Conservation (phyloP, 2,329 filamentous ascomycete genomes). For the Colletotrichum filicis region DNA sequence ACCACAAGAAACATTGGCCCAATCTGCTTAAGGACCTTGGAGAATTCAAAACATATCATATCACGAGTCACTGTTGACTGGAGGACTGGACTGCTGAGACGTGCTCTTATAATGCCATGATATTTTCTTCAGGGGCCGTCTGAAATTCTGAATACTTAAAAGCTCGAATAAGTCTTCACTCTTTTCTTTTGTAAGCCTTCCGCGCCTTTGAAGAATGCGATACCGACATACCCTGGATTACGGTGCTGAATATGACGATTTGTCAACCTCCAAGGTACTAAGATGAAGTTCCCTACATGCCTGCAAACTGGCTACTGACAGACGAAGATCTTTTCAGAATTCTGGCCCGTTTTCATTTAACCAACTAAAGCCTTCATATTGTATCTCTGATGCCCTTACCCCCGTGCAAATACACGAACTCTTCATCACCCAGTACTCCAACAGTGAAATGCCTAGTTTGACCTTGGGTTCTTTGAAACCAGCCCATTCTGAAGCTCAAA, state of each 20-base stretch:
- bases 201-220: background rate
- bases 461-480: background rate
- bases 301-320: too few relatives aligned
- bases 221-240: background rate
- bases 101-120: background rate
- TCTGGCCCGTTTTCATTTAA: too few relatives aligned
- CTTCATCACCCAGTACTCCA: background rate
- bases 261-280: too few relatives aligned
- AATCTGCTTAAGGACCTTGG: background rate
- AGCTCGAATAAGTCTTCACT: background rate
- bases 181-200: background rate
- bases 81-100: background rate
- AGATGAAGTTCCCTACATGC: too few relatives aligned
- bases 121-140: background rate
- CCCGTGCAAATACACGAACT: background rate
- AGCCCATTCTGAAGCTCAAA: constrained; percentile 6
- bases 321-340: too few relatives aligned
- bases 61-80: background rate
- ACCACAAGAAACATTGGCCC: background rate
- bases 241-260: too few relatives aligned
- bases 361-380: too few relatives aligned
- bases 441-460: background rate
- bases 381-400: background rate
- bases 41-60: background rate
- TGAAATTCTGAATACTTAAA: background rate